A percentile compares a stretch with the other conserved stretches of the same genome.
Evolutionary conservation across 2,329 filamentous ascomycete genomes (phyloP).

Genomic region (Teratosphaeria epicoccoides): DNA sequence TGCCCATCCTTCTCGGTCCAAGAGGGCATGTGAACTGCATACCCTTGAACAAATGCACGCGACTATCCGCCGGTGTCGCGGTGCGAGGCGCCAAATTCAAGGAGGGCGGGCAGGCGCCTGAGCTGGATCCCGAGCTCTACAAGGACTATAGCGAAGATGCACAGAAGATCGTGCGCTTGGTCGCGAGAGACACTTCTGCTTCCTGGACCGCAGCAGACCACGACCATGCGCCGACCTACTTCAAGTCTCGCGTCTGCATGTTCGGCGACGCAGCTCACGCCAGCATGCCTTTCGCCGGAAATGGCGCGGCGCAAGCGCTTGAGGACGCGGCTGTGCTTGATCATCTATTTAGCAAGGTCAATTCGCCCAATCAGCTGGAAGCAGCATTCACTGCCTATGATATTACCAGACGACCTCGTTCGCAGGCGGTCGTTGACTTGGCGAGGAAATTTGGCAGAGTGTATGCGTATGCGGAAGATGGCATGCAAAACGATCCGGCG

Average conservation of each 20-base stretch:
- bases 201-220: conserved; percentile 25
- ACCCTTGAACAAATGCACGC: conserved; percentile 21
- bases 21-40: conserved; percentile 25
- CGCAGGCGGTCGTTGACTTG: conserved; percentile 22
- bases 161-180: conserved; percentile 18
- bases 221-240: conserved; percentile 26
- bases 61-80: conserved; percentile 20
- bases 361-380: conserved; percentile 9
- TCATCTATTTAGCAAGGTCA: conserved; percentile 19
- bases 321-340: conserved; percentile 29
- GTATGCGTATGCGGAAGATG: conserved; percentile 21
- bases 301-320: conserved; percentile 29
- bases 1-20: conserved; percentile 24
- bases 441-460: conserved; percentile 22
- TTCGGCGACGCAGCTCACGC: conserved; percentile 33
- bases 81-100: conserved; percentile 17
- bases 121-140: conserved; percentile 16
- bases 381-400: conserved; percentile 22
- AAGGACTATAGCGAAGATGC: conserved; percentile 21
- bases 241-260: conserved; percentile 20
- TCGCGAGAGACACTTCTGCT: conserved; percentile 18
- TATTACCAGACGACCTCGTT: conserved; percentile 17
- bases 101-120: conserved; percentile 8
- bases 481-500: conserved; percentile 19
- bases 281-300: conserved; percentile 27